A percentile compares a stretch with the other conserved stretches of the same genome.
phyloP scores from a whole-genome alignment of 371 early-diverging fungal genomes.

The Mortierella sp. region DNA sequence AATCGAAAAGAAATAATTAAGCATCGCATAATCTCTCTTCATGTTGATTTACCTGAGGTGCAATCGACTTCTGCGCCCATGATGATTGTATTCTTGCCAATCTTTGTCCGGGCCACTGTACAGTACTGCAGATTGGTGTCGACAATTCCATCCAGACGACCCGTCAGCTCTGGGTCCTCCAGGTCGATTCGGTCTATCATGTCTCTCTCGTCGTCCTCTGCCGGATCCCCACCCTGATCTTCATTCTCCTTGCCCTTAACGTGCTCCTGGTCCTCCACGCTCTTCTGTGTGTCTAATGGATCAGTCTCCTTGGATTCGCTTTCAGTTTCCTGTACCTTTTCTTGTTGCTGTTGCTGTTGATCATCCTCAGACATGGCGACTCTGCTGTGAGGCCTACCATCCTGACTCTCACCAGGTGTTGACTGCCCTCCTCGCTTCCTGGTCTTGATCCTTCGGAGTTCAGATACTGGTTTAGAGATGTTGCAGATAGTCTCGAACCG shows the following conservation, averaged over 20 bases:
- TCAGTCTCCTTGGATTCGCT: too few species aligned
- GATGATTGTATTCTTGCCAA: conserved; percentile 78
- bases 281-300: neutral
- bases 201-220: neutral
- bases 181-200: conserved; percentile 25
- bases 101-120: conserved; percentile 82
- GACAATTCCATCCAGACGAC: conserved; percentile 64
- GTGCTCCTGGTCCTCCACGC: neutral
- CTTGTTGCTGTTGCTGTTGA: neutral
- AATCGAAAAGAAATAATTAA: neutral
- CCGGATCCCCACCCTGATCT: neutral
- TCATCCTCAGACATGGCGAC: neutral
- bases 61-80: conserved; percentile 97
- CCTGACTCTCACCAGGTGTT: neutral
- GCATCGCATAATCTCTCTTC: neutral
- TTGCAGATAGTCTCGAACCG: conserved; percentile 79
- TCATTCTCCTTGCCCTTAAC: neutral
- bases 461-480: conserved; percentile 62
- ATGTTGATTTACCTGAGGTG: conserved; percentile 60
- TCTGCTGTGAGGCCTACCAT: too few species aligned
- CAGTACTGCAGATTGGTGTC: conserved; percentile 92
- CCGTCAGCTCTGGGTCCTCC: conserved; percentile 59
- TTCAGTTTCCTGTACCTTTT: too few species aligned
- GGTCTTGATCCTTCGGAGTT: conserved; percentile 45
- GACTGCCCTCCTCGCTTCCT: neutral